phyloP scores from a whole-genome alignment of 2,329 filamentous ascomycete species.

The Ceratocystis alfenasii region DNA sequence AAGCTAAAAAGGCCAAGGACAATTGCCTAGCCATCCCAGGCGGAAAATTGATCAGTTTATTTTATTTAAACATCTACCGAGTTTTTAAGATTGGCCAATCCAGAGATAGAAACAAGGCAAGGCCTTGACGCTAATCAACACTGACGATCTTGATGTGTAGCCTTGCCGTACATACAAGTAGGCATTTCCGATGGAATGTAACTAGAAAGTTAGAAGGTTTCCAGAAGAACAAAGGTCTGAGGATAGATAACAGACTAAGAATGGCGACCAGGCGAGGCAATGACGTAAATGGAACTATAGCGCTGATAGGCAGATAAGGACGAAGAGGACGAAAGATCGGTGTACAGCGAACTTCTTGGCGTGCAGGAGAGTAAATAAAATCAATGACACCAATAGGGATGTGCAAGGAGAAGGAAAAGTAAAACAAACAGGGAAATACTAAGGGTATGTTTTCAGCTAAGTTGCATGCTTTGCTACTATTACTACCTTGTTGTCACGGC shows the following conservation, averaged over 20 bases:
- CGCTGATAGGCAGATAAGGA: not conserved
- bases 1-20: not conserved
- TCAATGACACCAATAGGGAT: not conserved
- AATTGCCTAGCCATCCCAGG: not conserved
- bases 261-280: not conserved
- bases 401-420: not conserved
- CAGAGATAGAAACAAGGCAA: conserved; percentile 4
- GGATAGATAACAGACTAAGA: not conserved
- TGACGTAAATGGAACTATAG: no score
- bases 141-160: not conserved
- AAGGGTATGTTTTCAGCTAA: no score
- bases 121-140: not conserved
- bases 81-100: conserved; percentile 1
- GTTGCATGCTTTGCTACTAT: no score
- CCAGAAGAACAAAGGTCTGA: not conserved
- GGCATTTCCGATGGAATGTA: not conserved
- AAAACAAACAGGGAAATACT: not conserved
- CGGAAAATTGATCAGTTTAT: not conserved
- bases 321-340: not conserved
- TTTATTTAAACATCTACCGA: conserved; percentile 9
- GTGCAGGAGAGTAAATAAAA: not conserved
- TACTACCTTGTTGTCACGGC: no score
- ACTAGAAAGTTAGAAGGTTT: not conserved
- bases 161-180: no score
- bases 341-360: not conserved